These are phyloP conservation scores for Penicillium malachiteum DNA, from an alignment of 495 filamentous ascomycete species.

Conservation along the genomic window DNA sequence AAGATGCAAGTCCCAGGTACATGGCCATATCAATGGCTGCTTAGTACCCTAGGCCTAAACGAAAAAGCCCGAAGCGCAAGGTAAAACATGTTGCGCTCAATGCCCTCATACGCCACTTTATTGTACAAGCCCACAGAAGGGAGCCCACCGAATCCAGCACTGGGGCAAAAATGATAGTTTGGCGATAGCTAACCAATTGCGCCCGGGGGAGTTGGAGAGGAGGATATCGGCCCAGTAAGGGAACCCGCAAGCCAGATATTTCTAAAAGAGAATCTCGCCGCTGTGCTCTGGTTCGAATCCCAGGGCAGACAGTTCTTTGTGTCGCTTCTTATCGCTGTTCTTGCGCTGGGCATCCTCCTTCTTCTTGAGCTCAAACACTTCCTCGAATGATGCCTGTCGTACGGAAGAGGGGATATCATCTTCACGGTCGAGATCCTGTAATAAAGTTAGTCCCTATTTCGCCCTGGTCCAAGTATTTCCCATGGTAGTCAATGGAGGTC, in stretches of 20 bases:
- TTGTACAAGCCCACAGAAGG: not conserved
- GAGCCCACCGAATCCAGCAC: not conserved
- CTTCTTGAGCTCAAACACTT: slow-evolving; percentile 72
- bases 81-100: not conserved
- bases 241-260: not conserved
- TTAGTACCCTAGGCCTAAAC: too few species aligned
- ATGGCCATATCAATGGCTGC: not conserved
- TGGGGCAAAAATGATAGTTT: not conserved
- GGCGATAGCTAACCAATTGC: not conserved
- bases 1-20: not conserved
- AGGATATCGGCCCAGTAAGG: not conserved
- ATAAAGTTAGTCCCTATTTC: slow-evolving; percentile 2
- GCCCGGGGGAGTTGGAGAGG: not conserved
- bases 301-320: slow-evolving; percentile 65
- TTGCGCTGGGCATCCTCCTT: slow-evolving; percentile 67
- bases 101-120: not conserved
- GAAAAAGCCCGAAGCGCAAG: too few species aligned
- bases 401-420: slow-evolving; percentile 76
- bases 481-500: not conserved
- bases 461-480: not conserved
- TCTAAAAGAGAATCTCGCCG: slow-evolving; percentile 69
- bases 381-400: slow-evolving; percentile 62
- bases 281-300: slow-evolving; percentile 88
- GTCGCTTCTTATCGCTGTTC: slow-evolving; percentile 64
- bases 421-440: slow-evolving; percentile 85